phyloP scores from a whole-genome alignment of 768 basidiomycete genomes.

The Brasilioporus rufonigricans region DNA sequence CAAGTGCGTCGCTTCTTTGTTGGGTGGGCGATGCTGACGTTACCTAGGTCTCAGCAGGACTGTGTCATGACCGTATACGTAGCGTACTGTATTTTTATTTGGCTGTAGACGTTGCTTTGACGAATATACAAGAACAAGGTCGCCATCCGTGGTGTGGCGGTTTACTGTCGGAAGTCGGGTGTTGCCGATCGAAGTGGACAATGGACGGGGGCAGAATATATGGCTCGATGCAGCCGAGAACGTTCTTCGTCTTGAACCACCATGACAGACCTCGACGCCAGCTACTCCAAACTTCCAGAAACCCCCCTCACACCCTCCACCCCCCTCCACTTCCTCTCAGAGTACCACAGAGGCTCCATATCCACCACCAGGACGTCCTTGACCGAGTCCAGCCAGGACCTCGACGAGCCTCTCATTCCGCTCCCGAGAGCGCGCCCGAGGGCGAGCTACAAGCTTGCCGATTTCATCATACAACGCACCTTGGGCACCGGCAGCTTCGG shows the following conservation, averaged over 20 bases:
- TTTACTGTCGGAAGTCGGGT: constrained; percentile 20
- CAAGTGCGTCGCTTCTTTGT: constrained; percentile 14
- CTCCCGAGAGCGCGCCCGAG: constrained; percentile 47
- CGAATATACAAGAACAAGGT: too few relatives aligned
- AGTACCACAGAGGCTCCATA: constrained; percentile 63
- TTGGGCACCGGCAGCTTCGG: constrained; percentile 97
- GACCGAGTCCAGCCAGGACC: constrained; percentile 48
- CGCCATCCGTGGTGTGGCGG: too few relatives aligned
- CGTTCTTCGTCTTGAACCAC: constrained; percentile 15
- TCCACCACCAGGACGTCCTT: constrained; percentile 63
- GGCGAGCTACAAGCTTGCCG: constrained; percentile 67
- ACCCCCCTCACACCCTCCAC: neutral
- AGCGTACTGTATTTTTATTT: constrained; percentile 15
- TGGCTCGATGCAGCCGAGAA: too few relatives aligned
- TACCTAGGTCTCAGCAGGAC: neutral
- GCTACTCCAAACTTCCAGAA: constrained; percentile 11
- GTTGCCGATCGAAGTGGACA: constrained; percentile 22
- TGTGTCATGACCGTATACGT: constrained; percentile 5
- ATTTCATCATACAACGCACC: constrained; percentile 80
- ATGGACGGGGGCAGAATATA: constrained; percentile 12
- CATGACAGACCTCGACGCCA: constrained; percentile 15
- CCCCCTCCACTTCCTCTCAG: constrained; percentile 34
- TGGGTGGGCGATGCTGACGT: neutral
- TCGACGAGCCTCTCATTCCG: constrained; percentile 33
- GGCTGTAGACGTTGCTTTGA: too few relatives aligned